These are phyloP conservation scores for Backusella parvicylindrica DNA, from an alignment of 192 early-diverging fungal genomes.

Conservation along the genomic window DNA sequence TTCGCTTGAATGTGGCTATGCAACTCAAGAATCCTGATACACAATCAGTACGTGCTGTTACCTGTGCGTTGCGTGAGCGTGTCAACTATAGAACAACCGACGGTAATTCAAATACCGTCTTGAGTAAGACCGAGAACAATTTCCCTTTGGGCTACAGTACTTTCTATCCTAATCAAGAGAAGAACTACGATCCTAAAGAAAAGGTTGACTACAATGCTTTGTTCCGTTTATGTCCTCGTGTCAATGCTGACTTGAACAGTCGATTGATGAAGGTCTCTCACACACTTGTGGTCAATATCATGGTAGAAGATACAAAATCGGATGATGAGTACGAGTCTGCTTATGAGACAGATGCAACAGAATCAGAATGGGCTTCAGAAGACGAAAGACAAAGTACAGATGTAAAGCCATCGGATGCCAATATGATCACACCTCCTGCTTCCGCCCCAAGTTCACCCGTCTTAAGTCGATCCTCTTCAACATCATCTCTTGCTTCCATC, in stretches of 20 bases:
- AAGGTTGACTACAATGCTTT: conserved; percentile 27
- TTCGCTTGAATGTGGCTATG: conserved; percentile 28
- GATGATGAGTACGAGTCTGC: neutral
- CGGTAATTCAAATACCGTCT: conserved; percentile 6
- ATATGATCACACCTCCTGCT: conserved; percentile 5
- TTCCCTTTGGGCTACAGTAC: conserved; percentile 37
- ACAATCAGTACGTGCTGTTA: conserved; percentile 10
- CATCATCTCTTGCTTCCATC: conserved; percentile 19
- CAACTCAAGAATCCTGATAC: conserved; percentile 18
- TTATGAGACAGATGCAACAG: conserved; percentile 1
- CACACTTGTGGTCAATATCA: conserved; percentile 26
- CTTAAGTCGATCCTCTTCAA: conserved; percentile 23
- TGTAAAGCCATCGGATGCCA: neutral
- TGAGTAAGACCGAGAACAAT: conserved; percentile 17
- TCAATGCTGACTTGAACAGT: conserved; percentile 31
- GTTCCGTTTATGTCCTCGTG: conserved; percentile 29
- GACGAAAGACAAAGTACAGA: neutral
- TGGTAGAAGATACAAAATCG: conserved; percentile 5
- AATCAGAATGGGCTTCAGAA: conserved; percentile 12
- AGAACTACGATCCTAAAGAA: conserved; percentile 23
- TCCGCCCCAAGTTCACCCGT: conserved; percentile 5
- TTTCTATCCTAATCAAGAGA: conserved; percentile 9
- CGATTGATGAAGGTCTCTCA: conserved; percentile 25
- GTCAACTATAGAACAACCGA: conserved; percentile 35
- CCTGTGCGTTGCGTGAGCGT: conserved; percentile 35